Percentiles rank a stretch among this genome's conserved stretches.
Evolutionary conservation across 106 monocot species (phyloP).

Genomic region (Vanilla planifolia): DNA sequence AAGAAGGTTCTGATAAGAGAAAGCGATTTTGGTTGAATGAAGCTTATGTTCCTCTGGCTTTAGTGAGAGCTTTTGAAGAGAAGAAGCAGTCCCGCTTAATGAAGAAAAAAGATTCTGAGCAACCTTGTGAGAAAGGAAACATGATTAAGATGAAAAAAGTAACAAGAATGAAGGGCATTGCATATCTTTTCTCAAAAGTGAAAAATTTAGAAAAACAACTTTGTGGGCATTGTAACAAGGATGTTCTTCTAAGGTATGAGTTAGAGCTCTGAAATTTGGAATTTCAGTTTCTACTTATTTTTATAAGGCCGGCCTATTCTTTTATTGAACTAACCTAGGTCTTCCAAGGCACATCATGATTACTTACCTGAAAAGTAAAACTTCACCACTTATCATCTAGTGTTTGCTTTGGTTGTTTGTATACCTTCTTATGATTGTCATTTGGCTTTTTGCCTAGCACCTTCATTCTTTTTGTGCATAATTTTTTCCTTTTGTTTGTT

Average conservation of each 20-base stretch:
- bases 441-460: too few species aligned
- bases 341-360: too few species aligned
- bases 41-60: constrained; percentile 60
- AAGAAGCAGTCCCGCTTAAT: constrained; percentile 46
- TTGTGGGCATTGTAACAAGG: constrained; percentile 68
- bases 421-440: too few species aligned
- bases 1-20: constrained; percentile 58
- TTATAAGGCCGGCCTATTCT: background rate
- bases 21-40: constrained; percentile 89
- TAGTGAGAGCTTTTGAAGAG: constrained; percentile 74
- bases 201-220: constrained; percentile 22
- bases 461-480: too few species aligned
- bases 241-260: constrained; percentile 62
- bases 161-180: constrained; percentile 28
- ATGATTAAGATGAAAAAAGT: constrained; percentile 30
- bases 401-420: too few species aligned
- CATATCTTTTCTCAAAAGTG: constrained; percentile 51
- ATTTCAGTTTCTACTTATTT: background rate
- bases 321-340: too few species aligned
- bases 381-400: too few species aligned
- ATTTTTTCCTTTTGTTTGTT: background rate
- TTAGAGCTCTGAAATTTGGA: background rate
- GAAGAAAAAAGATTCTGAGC: constrained; percentile 35
- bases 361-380: too few species aligned
- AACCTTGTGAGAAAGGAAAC: constrained; percentile 19